Evolutionary conservation across 768 basidiomycete genomes (phyloP), one percentile per base, ranked within the genome.

Genomic region (Epithele typhae): DNA sequence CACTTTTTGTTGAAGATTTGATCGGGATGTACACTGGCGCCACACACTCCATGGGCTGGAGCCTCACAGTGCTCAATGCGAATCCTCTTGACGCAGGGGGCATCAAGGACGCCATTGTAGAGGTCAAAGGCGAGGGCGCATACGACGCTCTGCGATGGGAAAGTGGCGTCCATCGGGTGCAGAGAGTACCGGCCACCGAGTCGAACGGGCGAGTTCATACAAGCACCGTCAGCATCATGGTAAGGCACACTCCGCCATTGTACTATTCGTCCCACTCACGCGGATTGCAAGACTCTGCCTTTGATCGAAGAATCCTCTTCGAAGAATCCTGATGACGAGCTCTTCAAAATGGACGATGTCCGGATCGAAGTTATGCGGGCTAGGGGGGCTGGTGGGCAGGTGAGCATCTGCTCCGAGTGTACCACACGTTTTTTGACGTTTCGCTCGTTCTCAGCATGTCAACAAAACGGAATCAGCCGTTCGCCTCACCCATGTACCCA

Each of bases 391-490:
- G 96, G 96, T 37, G 95, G 96, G 14, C 94, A 96, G 75, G 91
- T 91, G 51, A 43, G 48, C 27, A n/a, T n/a, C 17, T 19, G 71
- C 17, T 30, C 27, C 8, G 57, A 9, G 18, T 27, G 27, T 3
- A 23, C 21, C 35, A 36, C 9, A 36, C 14, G 7, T 30, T 30
- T 14, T 30, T 5, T 25, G 11, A 17, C 7, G 34, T 32, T 9
- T 32, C n/a, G 15, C 30, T 15, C 14, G 17, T 5, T 12, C 30
- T 10, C 54, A 97, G 87, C 95, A 98, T 67, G 96, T 98, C 59
- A 9, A 99, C 69, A 91, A 87, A 75, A 98, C 96, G 0, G 96
- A 99, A 67, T 97, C 95, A 2, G 95, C 96, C 2, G 93, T 99
- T 18, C 84, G 96, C 1, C 66, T 98, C 37, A 95, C 92, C 0